Evolutionary conservation across 176 grass and related monocot species (phyloP), one percentile per base, ranked within the genome.

Genomic region (Musa troglodytarum): DNA sequence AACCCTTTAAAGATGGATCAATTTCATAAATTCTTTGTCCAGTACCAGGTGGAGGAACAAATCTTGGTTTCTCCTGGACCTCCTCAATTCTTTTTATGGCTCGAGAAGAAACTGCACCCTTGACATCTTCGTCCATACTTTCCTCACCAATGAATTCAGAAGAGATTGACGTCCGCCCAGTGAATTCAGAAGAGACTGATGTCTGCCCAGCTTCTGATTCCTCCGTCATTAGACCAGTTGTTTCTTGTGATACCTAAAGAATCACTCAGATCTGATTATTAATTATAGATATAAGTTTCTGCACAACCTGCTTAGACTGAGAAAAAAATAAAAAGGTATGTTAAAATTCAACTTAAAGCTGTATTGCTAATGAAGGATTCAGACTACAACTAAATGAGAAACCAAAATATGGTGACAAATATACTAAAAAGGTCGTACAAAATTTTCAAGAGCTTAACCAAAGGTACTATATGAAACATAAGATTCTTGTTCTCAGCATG

Each of bases 11-110:
- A 79, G 77, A 83, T 13, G 87, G 77, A 53, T 96, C 87, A 56
- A 90, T 82, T 77, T 92, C 69, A 83, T 82, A 96, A 78, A 96
- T 96, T 82, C 77, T 89, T 69, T 92, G 81, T 55, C 92, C 92
- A 66, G 82, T 51, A 62, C 76, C 74, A 74, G 92, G 69, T 22
- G 54, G 85, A 9, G 83, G 81, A 53, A 92, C 55, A 56, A 53
- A 68, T 77, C 77, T 83, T 69, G 75, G 72, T 80, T 82, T 88
- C 24, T 73, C 77, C 58, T 75, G 81, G 24, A 53, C 17, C 6
- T 49, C 34, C 28, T 24, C 29, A 16, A 68, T 23, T 19, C 14
- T 54, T 3, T 68, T 9, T 26, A 55, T 28, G 24, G 50, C 63
- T 55, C 68, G 63, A 78, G 50, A 68, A 55, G 14, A 13, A 77